Percentiles rank a stretch among this genome's conserved stretches.
These are phyloP conservation scores for Cryptosporidium felis DNA, from an alignment of 169 alveolate genomes.

Conservation along the genomic window DNA sequence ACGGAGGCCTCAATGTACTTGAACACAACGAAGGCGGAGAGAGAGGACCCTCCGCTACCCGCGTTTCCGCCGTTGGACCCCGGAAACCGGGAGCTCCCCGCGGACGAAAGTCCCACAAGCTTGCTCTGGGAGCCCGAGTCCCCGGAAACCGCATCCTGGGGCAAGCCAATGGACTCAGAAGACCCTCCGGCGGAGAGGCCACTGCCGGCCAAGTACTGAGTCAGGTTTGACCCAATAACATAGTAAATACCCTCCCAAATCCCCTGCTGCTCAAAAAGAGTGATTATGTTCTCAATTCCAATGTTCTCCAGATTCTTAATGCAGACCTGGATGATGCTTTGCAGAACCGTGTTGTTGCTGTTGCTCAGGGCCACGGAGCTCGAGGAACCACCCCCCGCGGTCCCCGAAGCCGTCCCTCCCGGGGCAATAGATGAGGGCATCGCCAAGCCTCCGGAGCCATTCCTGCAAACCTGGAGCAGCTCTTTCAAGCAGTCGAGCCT, in stretches of 20 bases:
- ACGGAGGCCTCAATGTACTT: conserved; percentile 98
- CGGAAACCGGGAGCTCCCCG: conserved; percentile 84
- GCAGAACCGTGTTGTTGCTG: conserved; percentile 85
- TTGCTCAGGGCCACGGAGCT: not conserved
- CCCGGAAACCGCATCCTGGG: conserved; percentile 69
- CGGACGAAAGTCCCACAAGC: conserved; percentile 87
- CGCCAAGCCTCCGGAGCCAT: not conserved
- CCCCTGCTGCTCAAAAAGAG: conserved; percentile 83
- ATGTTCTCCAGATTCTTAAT: conserved; percentile 89
- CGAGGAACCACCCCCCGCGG: not conserved
- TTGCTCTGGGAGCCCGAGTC: conserved; percentile 73
- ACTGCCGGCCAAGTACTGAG: conserved; percentile 23
- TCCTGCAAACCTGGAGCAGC: conserved; percentile 26
- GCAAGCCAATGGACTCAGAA: conserved; percentile 3
- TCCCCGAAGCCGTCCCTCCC: not conserved
- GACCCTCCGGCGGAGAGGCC: conserved; percentile 1
- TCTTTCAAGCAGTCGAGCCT: conserved; percentile 68
- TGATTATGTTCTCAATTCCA: conserved; percentile 87
- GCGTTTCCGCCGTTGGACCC: conserved; percentile 82
- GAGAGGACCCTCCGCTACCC: conserved; percentile 72
- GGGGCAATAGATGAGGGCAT: not conserved
- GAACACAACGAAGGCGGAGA: conserved; percentile 73
- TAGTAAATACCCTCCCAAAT: conserved; percentile 69
- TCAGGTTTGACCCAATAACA: conserved; percentile 52
- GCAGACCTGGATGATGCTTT: conserved; percentile 89